Conservation (phyloP, 169 alveolate species). For the Plasmodium gonderi region DNA sequence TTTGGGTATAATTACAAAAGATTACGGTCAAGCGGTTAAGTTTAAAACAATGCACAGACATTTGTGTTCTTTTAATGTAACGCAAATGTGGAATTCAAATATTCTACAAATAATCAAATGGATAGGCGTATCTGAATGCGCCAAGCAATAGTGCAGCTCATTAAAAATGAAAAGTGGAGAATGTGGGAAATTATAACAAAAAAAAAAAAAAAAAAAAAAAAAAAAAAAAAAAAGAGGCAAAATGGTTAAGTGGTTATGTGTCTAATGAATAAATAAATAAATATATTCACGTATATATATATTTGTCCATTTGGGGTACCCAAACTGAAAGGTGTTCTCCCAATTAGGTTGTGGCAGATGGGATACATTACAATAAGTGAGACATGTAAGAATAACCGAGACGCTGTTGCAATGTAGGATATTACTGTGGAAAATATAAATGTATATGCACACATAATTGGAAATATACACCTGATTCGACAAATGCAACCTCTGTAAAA, state of each 20-base stretch:
- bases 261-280: not conserved
- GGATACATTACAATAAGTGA: no score
- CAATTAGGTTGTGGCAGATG: no score
- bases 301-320: not conserved
- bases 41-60: not conserved
- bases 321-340: no score
- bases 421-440: no score
- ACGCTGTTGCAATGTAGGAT: no score
- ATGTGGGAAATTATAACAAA: not conserved
- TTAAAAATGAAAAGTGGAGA: not conserved
- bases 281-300: not conserved
- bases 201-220: not conserved
- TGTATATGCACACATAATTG: no score
- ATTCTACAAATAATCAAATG: not conserved
- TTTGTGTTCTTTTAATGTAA: not conserved
- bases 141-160: no score
- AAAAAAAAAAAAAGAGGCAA: not conserved
- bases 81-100: not conserved
- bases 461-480: no score
- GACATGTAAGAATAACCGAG: no score
- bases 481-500: no score
- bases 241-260: not conserved
- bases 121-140: not conserved
- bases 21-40: not conserved
- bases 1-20: not conserved